Base-by-base conservation (phyloP, 1,284 basidiomycete species). In the Tilletiopsis washingtonensis region DNA sequence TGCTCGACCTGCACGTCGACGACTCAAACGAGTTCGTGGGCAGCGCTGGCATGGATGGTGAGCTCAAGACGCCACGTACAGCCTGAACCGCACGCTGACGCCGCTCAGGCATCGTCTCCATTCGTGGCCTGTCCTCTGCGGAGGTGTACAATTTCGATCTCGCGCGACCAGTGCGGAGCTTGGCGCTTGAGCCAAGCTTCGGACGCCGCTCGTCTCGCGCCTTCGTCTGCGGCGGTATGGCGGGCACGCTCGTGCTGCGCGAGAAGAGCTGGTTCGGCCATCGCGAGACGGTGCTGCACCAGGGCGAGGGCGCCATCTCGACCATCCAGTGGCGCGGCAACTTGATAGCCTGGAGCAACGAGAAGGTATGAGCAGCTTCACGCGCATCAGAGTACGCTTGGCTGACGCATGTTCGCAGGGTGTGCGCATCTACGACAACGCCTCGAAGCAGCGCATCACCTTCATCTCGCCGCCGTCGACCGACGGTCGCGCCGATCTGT, bases 221-320 rank as follows among this genome's bases (percentile, higher is more conserved):
- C 0, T 86, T 96, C 62, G 86, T 96, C 3, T 91, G 86, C 51
- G 94, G 93, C 38, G 94, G 94, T 4, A 81, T 96, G 81, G 85
- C 88, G 0, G 93, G 94, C 3, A 83, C 81, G 34, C 77, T 98
- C 23, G 78, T 88, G 12, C 71, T 93, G 57, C 82, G 88, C 59
- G 93, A 98, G 76, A 97, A 96, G 74, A 88, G 91, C 7, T 97
- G 93, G 91, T 77, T 97, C 3, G 91, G 93, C 0, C 88, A 96
- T 69, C 91, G 87, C 64, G 91, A 96, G 74, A 86, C 85, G 0
- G 75, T 86, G 4, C 75, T 98, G 20, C 87, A 94, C 67, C 79
- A 81, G 20, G 88, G 86, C 3, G 94, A 98, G 74, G 94, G 93
- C 1, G 88, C 94, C 0, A 88, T 98, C 52, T 97, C 90, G 90